A percentile compares a stretch with the other conserved stretches of the same genome.
Conservation (phyloP, 208 protist genomes). For the Crithidia brevicula region DNA sequence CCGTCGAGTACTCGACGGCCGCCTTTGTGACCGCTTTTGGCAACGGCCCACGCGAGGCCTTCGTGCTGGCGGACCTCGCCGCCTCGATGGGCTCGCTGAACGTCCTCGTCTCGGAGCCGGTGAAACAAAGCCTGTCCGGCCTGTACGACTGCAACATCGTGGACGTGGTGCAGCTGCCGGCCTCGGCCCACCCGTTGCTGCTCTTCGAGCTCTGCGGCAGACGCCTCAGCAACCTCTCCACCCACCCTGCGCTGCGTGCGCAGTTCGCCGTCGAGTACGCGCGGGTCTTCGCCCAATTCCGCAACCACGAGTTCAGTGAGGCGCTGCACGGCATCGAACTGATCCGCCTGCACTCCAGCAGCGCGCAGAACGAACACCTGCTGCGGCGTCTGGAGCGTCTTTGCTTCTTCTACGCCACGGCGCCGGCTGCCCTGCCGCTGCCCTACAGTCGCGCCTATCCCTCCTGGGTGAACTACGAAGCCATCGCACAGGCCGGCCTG, state of each 20-base stretch:
- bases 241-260: conserved; percentile 7
- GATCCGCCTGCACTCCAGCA: conserved; percentile 26
- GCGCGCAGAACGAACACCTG: conserved; percentile 28
- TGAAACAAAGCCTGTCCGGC: conserved; percentile 73
- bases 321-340: conserved; percentile 45
- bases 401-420: conserved; percentile 56
- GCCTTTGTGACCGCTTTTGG: conserved; percentile 87
- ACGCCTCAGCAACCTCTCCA: conserved; percentile 8
- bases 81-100: conserved; percentile 51
- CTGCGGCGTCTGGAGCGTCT: conserved; percentile 67
- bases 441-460: conserved; percentile 75
- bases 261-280: conserved; percentile 73
- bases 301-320: conserved; percentile 70
- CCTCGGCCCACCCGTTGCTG: conserved; percentile 54
- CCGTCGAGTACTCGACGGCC: conserved; percentile 75
- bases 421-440: conserved; percentile 38
- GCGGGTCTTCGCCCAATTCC: conserved; percentile 76
- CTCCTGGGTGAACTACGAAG: conserved; percentile 77
- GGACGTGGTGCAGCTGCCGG: conserved; percentile 67
- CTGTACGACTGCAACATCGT: conserved; percentile 84
- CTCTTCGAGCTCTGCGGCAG: conserved; percentile 75
- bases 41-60: conserved; percentile 58
- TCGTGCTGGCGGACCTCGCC: conserved; percentile 66
- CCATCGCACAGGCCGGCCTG: conserved; percentile 38
- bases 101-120: conserved; percentile 74